Base-by-base conservation (phyloP, 352 stramenopile genomes). In the Phytopythium vexans region DNA sequence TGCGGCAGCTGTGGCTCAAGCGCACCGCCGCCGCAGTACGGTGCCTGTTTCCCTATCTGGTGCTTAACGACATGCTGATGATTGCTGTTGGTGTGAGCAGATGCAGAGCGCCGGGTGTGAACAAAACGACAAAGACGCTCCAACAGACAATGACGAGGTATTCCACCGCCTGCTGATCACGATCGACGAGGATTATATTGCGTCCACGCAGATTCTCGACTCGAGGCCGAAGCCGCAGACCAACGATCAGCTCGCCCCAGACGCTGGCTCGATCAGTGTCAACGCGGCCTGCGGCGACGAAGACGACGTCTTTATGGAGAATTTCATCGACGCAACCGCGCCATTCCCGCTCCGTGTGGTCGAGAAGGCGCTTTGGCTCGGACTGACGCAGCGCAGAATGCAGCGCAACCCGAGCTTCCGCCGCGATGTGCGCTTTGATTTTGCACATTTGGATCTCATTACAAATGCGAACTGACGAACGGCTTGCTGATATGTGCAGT, bases 291-390 rank as follows among this genome's bases (percentile, higher is more conserved):
- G 39, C 14, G 40, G 31, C 1, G 50, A 41, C 12, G 56, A 64
- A 11, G 39, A 52, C 8, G 55, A 54, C 45, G 56, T 64, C 45
- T n/a, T 61, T 15, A 48, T 64, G 40, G 56, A 64, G 44, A 60
- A 61, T 33, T 56, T 55, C 16, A 56, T 49, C 10, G 58, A 42
- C 21, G 52, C 54, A 11, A 43, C 32, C 9, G 37, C 50, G 4
- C 46, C 51, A 14, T 64, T 60, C 31, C 1, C 38, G 9, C 38
- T 8, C 6, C 39, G 27, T 7, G 34, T 41, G 8, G 46, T 47
- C 16, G 58, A 52, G 16, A 15, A n/a, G 0, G 49, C 52, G 6
- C 32, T 53, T 12, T 61, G 54, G 54, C 34, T 6, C 34, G 46
- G 15, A 2, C 34, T 52, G 34, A n/a, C 46, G 5, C 32, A 33